Conservation (phyloP, 2,329 filamentous ascomycete species). For the Colletotrichum incanum region DNA sequence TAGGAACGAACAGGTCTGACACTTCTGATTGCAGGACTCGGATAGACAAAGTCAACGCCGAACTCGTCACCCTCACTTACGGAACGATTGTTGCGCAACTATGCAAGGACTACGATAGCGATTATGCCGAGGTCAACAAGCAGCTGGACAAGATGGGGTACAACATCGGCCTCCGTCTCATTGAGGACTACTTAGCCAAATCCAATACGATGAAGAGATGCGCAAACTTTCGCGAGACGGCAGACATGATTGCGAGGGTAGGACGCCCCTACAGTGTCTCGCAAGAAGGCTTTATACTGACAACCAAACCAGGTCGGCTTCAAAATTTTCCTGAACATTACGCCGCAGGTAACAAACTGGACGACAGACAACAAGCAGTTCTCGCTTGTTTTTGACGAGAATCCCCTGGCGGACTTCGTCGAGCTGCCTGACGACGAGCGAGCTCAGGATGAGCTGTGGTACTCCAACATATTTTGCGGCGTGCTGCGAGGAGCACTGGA, state of each 20-base stretch:
- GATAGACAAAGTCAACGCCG: conserved; percentile 97
- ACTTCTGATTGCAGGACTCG: conserved; percentile 76
- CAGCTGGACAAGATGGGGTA: conserved; percentile 99
- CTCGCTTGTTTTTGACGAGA: conserved; percentile 96
- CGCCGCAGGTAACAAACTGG: conserved; percentile 95
- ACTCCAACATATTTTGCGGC: conserved; percentile 96
- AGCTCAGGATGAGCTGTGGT: conserved; percentile 98
- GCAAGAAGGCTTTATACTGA: conserved; percentile 42
- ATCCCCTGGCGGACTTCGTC: conserved; percentile 96
- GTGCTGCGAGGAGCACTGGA: conserved; percentile 92
- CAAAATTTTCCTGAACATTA: conserved; percentile 99
- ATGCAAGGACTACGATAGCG: conserved; percentile 94
- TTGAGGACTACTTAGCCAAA: conserved; percentile 98
- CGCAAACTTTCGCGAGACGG: conserved; percentile 93
- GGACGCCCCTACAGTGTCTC: conserved; percentile 19
- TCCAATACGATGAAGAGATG: conserved; percentile 91
- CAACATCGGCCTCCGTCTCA: conserved; percentile 95
- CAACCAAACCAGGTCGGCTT: conserved; percentile 82
- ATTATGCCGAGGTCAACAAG: conserved; percentile 96
- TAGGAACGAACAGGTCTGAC: conserved; percentile 37
- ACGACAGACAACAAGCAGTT: conserved; percentile 97
- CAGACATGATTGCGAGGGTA: conserved; percentile 96
- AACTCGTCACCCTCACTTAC: conserved; percentile 97
- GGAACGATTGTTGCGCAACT: conserved; percentile 97
- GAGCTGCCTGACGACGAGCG: conserved; percentile 96